Evolutionary conservation across 495 filamentous ascomycete species (phyloP).

Genomic region (Aspergillus incahuasiensis): DNA sequence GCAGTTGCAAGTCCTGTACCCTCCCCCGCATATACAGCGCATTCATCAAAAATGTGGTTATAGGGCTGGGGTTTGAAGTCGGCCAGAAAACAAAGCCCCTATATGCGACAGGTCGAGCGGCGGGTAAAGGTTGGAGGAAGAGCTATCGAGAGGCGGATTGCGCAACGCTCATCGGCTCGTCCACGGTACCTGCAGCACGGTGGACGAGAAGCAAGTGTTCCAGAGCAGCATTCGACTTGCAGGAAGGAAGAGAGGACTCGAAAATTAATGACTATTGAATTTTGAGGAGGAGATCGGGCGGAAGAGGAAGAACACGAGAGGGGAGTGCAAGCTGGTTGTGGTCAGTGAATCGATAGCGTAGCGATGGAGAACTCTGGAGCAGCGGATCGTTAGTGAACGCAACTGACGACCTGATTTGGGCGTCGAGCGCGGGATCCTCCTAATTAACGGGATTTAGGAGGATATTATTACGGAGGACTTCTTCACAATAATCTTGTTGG

Average conservation of each 20-base stretch:
- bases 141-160: conserved; percentile 11
- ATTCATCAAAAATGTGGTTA: neutral
- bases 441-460: conserved; percentile 7
- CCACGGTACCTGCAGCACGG: conserved; percentile 34
- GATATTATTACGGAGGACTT: neutral
- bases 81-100: neutral
- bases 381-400: neutral
- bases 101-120: conserved; percentile 5
- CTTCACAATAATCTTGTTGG: conserved; percentile 3
- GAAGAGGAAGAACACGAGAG: conserved; percentile 2
- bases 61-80: neutral
- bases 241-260: conserved; percentile 10
- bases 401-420: conserved; percentile 16
- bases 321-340: neutral
- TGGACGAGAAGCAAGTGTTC: conserved; percentile 33
- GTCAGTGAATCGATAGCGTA: neutral
- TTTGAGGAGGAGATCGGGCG: neutral
- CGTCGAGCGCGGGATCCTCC: neutral
- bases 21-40: conserved; percentile 11
- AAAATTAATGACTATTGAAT: conserved; percentile 5
- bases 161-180: conserved; percentile 27
- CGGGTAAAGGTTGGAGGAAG: neutral
- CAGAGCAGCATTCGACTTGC: conserved; percentile 35
- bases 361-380: neutral
- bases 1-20: conserved; percentile 11